phyloP scores from a whole-genome alignment of 192 early-diverging fungal genomes.

The Allomyces arbusculus region DNA sequence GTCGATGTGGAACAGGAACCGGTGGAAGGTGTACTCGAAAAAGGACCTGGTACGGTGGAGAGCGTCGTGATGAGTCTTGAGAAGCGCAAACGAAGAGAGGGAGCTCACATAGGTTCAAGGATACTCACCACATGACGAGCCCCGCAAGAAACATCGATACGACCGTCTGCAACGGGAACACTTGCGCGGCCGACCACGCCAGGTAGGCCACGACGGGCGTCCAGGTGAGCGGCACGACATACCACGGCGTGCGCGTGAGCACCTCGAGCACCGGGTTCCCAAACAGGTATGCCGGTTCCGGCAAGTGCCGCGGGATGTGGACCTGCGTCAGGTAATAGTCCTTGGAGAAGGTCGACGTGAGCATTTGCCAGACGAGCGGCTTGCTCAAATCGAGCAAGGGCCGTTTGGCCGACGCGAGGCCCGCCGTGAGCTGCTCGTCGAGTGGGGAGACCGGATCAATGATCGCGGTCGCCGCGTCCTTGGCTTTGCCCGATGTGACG shows the following conservation, averaged over 20 bases:
- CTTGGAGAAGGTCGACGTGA: conserved; percentile 45
- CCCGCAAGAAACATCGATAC: not conserved
- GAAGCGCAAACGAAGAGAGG: too few species aligned
- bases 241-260: conserved; percentile 85
- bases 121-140: not conserved
- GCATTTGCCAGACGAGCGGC: conserved; percentile 69
- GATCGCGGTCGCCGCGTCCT: not conserved
- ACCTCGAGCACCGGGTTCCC: conserved; percentile 52
- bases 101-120: too few species aligned
- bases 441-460: not conserved
- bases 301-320: conserved; percentile 66
- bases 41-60: conserved; percentile 15
- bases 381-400: conserved; percentile 62
- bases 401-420: conserved; percentile 24
- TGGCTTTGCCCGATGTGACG: conserved; percentile 1
- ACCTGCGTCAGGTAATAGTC: conserved; percentile 77
- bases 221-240: conserved; percentile 71
- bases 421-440: conserved; percentile 20
- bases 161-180: not conserved
- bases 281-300: conserved; percentile 65
- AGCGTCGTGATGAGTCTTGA: too few species aligned
- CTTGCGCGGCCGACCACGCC: conserved; percentile 13
- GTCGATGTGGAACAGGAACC: conserved; percentile 88
- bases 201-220: conserved; percentile 40
- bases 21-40: conserved; percentile 75